phyloP scores from a whole-genome alignment of 2,329 filamentous ascomycete genomes.

The Fulvia fulva region DNA sequence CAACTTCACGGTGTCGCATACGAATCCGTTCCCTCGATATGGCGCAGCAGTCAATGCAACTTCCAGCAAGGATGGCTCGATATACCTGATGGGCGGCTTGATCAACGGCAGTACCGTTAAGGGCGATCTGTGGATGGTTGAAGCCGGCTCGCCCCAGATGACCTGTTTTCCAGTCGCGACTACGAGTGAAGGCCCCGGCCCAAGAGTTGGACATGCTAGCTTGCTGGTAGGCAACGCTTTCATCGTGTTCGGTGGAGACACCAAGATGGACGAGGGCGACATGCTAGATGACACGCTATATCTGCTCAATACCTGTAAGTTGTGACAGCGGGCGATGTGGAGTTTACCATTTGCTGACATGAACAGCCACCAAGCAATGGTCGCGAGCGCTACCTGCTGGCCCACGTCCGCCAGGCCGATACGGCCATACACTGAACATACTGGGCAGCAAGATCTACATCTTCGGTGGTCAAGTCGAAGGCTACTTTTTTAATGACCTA shows the following conservation, averaged over 20 bases:
- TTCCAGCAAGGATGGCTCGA: constrained; percentile 92
- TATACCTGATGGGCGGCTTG: constrained; percentile 95
- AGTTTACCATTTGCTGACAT: constrained; percentile 1
- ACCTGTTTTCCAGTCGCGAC: constrained; percentile 89
- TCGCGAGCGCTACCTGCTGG: constrained; percentile 87
- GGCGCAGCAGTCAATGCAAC: constrained; percentile 91
- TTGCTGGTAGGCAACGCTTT: constrained; percentile 96
- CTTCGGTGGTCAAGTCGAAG: constrained; percentile 95
- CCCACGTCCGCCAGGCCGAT: constrained; percentile 79
- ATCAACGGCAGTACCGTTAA: constrained; percentile 95
- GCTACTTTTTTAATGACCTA: constrained; percentile 96
- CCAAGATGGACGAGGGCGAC: constrained; percentile 91
- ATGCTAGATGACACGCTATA: constrained; percentile 92
- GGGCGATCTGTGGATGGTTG: constrained; percentile 96
- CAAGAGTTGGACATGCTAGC: constrained; percentile 89
- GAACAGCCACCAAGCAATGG: constrained; percentile 90
- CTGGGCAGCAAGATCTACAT: constrained; percentile 95
- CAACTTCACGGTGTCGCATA: constrained; percentile 75
- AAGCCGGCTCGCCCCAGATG: constrained; percentile 69
- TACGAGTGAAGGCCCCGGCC: constrained; percentile 88
- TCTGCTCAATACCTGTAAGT: constrained; percentile 92
- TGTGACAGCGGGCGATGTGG: neutral
- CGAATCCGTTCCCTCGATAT: constrained; percentile 91
- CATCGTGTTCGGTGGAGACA: constrained; percentile 97
- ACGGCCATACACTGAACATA: constrained; percentile 95